Conservation (phyloP, 345 rosid genomes). For the Eucalyptus victrix region DNA sequence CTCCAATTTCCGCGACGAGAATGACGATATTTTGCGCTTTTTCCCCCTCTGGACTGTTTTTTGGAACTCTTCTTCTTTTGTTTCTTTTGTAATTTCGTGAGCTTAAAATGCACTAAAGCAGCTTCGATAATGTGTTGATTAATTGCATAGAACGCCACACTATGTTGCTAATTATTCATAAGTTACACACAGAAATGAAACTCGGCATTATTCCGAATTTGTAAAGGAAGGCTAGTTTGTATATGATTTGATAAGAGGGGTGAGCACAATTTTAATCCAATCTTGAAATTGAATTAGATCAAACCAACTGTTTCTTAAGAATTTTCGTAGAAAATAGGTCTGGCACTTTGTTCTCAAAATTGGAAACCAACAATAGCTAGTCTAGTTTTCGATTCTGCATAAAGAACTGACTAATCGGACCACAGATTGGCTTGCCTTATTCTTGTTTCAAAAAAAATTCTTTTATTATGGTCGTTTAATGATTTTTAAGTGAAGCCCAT, state of each 20-base stretch:
- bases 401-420: not conserved
- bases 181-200: not conserved
- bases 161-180: too few species aligned
- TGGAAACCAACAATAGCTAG: not conserved
- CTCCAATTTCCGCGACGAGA: not conserved
- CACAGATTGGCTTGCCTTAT: fast-evolving
- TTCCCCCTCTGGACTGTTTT: not conserved
- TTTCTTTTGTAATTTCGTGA: not conserved
- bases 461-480: too few species aligned
- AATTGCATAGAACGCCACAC: not conserved
- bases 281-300: fast-evolving
- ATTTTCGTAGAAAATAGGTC: fast-evolving
- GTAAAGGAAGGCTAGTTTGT: not conserved
- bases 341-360: fast-evolving
- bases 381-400: fast-evolving
- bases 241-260: not conserved
- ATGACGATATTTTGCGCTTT: not conserved
- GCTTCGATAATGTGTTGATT: not conserved
- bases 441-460: too few species aligned
- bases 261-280: fast-evolving
- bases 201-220: not conserved
- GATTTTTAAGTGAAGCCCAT: not conserved
- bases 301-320: fast-evolving
- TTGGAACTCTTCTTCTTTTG: not conserved
- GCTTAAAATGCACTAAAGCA: not conserved